Percentiles rank a stretch among this genome's conserved stretches.
These are phyloP conservation scores for Cutaneotrichosporon sp. DNA, from an alignment of 1,284 basidiomycete genomes.

Conservation along the genomic window DNA sequence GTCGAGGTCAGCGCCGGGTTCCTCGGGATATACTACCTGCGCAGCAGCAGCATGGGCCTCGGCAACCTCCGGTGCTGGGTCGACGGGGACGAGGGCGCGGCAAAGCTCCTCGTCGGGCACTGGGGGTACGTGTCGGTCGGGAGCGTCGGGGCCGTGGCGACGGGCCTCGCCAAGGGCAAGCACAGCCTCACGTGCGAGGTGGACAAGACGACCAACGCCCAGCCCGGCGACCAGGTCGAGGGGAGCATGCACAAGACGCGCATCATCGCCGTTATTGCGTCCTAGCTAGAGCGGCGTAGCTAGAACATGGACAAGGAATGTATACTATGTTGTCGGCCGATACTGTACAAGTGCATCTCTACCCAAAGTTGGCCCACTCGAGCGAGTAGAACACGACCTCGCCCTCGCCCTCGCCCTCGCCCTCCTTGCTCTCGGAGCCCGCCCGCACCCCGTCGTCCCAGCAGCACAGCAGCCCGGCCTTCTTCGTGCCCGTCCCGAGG, in stretches of 20 bases:
- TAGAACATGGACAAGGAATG: neutral
- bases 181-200: constrained; percentile 15
- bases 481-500: constrained; percentile 95
- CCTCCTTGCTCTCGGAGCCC: constrained; percentile 11
- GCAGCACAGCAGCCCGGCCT: constrained; percentile 86
- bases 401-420: constrained; percentile 41
- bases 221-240: neutral
- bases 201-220: constrained; percentile 6
- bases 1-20: constrained; percentile 6
- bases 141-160: neutral
- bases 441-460: constrained; percentile 64
- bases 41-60: constrained; percentile 6
- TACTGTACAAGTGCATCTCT: constrained; percentile 11
- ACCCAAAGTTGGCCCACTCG: constrained; percentile 92
- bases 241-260: neutral
- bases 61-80: constrained; percentile 20
- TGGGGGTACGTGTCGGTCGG: constrained; percentile 9
- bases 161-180: constrained; percentile 4
- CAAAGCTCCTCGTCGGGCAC: neutral
- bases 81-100: constrained; percentile 9
- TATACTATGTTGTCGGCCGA: neutral
- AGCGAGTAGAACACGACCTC: constrained; percentile 75
- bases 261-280: constrained; percentile 4
- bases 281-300: neutral
- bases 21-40: constrained; percentile 10